Percentiles rank a stretch among this genome's conserved stretches.
Evolutionary conservation across 208 protist genomes (phyloP).

Genomic region (Leishmania lainsoni): DNA sequence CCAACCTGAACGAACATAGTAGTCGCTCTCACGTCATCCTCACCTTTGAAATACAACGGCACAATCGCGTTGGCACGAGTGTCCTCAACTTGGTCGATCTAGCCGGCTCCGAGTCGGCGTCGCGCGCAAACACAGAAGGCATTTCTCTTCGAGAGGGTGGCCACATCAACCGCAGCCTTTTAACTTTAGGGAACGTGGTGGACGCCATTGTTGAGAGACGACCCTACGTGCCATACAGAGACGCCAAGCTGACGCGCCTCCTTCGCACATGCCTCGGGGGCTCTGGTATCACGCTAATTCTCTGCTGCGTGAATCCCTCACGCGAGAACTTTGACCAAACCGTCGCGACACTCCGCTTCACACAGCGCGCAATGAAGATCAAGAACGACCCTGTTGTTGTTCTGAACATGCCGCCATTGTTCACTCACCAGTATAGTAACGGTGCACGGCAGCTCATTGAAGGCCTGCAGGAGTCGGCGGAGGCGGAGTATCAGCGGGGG

Average conservation of each 20-base stretch:
- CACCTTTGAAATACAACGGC: slow-evolving; percentile 43
- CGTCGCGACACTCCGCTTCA: slow-evolving; percentile 83
- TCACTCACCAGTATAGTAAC: slow-evolving; percentile 79
- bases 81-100: slow-evolving; percentile 91
- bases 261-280: slow-evolving; percentile 86
- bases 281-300: slow-evolving; percentile 87
- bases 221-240: slow-evolving; percentile 84
- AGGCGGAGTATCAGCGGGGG: slow-evolving; percentile 71
- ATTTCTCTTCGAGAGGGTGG: slow-evolving; percentile 58
- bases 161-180: slow-evolving; percentile 92
- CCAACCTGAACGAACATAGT: slow-evolving; percentile 88
- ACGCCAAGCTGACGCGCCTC: slow-evolving; percentile 87
- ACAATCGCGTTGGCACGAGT: slow-evolving; percentile 41
- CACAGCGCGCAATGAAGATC: slow-evolving; percentile 89
- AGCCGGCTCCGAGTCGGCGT: slow-evolving; percentile 88
- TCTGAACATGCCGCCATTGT: slow-evolving; percentile 77
- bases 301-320: slow-evolving; percentile 90
- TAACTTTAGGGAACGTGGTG: slow-evolving; percentile 91
- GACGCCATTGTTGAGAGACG: slow-evolving; percentile 68
- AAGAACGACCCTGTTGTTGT: slow-evolving; percentile 90
- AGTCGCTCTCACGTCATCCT: slow-evolving; percentile 64
- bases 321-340: slow-evolving; percentile 89
- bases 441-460: slow-evolving; percentile 52
- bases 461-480: slow-evolving; percentile 44
- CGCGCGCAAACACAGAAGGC: slow-evolving; percentile 85